A percentile compares a stretch with the other conserved stretches of the same genome.
These are phyloP conservation scores for Detonula confervacea DNA, from an alignment of 352 stramenopile genomes.

Conservation along the genomic window DNA sequence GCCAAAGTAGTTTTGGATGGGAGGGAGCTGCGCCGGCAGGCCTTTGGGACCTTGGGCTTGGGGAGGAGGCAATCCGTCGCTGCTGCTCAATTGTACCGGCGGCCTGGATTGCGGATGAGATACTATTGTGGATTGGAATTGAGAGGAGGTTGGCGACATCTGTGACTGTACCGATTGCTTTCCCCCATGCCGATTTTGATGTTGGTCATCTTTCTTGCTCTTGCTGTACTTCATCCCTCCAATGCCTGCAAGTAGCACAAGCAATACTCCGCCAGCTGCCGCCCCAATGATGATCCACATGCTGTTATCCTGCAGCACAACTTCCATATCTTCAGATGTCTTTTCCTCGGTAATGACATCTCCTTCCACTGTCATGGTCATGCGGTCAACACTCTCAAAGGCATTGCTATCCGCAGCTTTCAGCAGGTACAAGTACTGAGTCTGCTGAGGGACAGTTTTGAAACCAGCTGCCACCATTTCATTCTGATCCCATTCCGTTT, in stretches of 20 bases:
- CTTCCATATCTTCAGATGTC: neutral
- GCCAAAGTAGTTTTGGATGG: constrained; percentile 26
- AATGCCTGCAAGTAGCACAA: constrained; percentile 4
- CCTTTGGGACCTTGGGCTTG: no score
- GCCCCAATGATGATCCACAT: constrained; percentile 20
- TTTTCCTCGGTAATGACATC: constrained; percentile 2
- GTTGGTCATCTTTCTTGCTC: constrained; percentile 1
- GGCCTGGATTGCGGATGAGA: neutral
- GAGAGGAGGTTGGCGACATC: no score
- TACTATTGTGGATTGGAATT: no score
- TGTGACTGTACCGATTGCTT: no score
- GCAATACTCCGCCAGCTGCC: constrained; percentile 23
- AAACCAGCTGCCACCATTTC: constrained; percentile 37
- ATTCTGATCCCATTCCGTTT: constrained; percentile 16
- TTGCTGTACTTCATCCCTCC: constrained; percentile 4
- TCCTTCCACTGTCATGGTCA: constrained; percentile 34
- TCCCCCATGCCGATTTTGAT: no score
- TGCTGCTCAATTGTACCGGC: neutral
- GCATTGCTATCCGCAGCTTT: constrained; percentile 23
- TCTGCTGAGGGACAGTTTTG: constrained; percentile 11
- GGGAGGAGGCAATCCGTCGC: no score
- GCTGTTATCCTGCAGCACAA: neutral
- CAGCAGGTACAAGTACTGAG: constrained; percentile 27
- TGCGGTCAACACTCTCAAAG: constrained; percentile 24
- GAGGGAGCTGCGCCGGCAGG: neutral